These are phyloP conservation scores for Trametes versicolor DNA, from an alignment of 1,284 basidiomycete species.

Conservation along the genomic window DNA sequence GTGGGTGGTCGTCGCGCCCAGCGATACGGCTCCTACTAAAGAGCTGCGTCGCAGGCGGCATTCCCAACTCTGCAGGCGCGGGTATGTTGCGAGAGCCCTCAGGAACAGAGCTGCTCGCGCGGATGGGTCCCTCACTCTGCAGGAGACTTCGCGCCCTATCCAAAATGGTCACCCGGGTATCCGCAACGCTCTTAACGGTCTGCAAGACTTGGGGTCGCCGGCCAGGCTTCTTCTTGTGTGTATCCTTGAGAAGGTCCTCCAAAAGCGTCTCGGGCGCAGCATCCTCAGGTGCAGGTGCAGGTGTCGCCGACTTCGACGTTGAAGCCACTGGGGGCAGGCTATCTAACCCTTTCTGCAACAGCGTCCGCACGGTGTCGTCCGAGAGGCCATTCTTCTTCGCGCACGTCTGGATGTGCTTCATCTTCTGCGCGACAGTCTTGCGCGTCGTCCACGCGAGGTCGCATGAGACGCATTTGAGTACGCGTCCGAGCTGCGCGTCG, in stretches of 20 bases:
- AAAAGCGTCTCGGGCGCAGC: conserved; percentile 57
- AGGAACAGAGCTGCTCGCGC: not conserved
- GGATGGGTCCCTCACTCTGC: not conserved
- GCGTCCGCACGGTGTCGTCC: conserved; percentile 61
- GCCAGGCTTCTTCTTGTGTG: conserved; percentile 54
- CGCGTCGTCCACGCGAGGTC: conserved; percentile 71
- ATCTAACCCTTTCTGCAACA: conserved; percentile 61
- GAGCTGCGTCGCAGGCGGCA: conserved; percentile 50
- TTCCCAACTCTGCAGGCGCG: not conserved
- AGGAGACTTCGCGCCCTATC: conserved; percentile 56
- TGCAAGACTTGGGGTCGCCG: conserved; percentile 52
- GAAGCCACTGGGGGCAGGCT: conserved; percentile 32
- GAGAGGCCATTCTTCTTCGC: conserved; percentile 65
- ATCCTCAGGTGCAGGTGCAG: conserved; percentile 30
- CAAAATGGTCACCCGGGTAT: conserved; percentile 63
- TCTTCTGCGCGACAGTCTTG: conserved; percentile 70
- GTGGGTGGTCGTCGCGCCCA: not conserved
- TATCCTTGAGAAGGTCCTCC: conserved; percentile 59
- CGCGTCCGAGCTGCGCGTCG: conserved; percentile 54
- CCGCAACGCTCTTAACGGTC: conserved; percentile 57
- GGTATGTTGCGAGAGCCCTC: not conserved
- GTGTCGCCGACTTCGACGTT: conserved; percentile 41
- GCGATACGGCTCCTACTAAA: conserved; percentile 52
- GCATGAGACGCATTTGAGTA: conserved; percentile 73
- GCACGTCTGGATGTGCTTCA: conserved; percentile 72